Evolutionary conservation across 208 protist genomes (phyloP).

Genomic region (Leishmania lainsoni): DNA sequence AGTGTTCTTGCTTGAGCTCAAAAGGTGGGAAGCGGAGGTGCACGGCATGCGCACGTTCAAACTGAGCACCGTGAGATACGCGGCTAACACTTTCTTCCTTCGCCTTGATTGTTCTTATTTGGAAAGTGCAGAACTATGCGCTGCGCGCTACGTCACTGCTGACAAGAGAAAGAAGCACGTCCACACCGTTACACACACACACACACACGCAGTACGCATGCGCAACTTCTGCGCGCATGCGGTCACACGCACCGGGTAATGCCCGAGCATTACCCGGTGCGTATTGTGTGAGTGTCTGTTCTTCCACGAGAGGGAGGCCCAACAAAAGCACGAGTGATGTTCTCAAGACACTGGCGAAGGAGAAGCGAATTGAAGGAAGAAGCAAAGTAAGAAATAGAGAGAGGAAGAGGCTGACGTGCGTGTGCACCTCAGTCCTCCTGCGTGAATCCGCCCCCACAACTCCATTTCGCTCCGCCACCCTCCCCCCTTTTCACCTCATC

Average conservation of each 20-base stretch:
- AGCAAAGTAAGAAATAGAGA: not conserved
- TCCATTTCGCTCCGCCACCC: not conserved
- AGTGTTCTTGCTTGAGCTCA: not conserved
- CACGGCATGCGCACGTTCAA: not conserved
- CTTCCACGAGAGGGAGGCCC: conserved; percentile 77
- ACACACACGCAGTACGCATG: not conserved
- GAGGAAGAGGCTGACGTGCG: not conserved
- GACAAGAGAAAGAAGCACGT: not conserved
- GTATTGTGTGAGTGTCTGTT: not conserved
- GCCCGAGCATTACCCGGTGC: too few species aligned
- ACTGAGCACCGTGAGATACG: not conserved
- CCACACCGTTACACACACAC: not conserved
- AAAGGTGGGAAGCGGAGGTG: not conserved
- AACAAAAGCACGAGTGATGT: conserved; percentile 53
- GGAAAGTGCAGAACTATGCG: not conserved
- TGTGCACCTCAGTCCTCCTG: not conserved
- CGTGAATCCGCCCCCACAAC: not conserved
- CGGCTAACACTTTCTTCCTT: not conserved
- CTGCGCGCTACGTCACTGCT: not conserved
- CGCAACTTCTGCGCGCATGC: not conserved
- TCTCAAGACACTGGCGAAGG: conserved; percentile 2
- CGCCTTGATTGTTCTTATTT: not conserved
- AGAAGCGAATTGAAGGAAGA: not conserved
- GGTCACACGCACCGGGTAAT: too few species aligned
- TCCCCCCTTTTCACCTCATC: not conserved